Conservation (phyloP, 208 protist species). For the Leishmania mexicana region DNA sequence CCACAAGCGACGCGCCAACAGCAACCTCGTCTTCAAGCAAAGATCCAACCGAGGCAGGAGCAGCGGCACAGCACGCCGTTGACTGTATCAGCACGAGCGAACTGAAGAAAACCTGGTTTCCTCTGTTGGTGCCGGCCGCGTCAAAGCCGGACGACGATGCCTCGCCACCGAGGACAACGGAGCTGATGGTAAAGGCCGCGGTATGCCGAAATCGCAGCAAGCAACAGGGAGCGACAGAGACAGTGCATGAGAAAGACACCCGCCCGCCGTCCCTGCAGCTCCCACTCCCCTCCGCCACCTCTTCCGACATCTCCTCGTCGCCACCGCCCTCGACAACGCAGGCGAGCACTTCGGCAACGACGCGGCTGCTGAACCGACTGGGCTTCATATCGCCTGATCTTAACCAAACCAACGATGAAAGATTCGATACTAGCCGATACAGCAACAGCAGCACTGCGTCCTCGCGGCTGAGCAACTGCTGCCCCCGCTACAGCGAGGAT, state of each 20-base stretch:
- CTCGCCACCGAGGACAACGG: not conserved
- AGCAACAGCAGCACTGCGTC: not conserved
- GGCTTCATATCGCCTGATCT: constrained; percentile 5
- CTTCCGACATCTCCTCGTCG: constrained; percentile 17
- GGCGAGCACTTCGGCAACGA: not conserved
- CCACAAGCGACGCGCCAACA: not conserved
- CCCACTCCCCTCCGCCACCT: constrained; percentile 4
- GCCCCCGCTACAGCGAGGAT: constrained; percentile 34
- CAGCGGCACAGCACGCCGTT: not conserved
- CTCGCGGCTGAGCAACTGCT: constrained; percentile 22
- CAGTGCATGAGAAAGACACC: not conserved
- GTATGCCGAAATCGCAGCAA: no score
- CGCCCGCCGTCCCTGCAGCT: constrained; percentile 1
- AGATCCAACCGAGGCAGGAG: not conserved
- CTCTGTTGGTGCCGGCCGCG: not conserved
- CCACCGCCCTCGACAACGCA: constrained; percentile 7
- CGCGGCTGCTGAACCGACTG: constrained; percentile 11
- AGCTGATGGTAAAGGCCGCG: not conserved
- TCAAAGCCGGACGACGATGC: not conserved
- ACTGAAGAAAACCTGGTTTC: not conserved
- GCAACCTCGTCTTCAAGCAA: not conserved
- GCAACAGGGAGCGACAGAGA: not conserved
- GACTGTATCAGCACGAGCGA: not conserved
- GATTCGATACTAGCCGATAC: not conserved
- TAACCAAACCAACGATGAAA: not conserved